Evolutionary conservation across 108 stramenopile species (phyloP).

Genomic region (Seminavis robusta): DNA sequence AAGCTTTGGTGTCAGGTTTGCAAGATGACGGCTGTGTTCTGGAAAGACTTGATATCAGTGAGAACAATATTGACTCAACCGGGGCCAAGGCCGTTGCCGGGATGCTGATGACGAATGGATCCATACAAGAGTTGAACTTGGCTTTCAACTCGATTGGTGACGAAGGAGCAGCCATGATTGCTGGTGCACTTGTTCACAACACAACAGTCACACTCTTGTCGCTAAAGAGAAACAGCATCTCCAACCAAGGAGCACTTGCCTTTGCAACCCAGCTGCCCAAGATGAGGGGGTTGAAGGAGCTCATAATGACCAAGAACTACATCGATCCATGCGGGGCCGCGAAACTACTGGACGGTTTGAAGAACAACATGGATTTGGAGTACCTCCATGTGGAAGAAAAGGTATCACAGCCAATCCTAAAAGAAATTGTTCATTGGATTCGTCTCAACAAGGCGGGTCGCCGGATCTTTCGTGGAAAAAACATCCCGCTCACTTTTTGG

Average conservation of each 20-base stretch:
- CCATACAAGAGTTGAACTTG: conserved; percentile 12
- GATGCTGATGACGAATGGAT: conserved; percentile 10
- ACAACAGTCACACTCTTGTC: not conserved
- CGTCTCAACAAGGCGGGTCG: conserved; percentile 23
- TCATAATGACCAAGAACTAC: conserved; percentile 11
- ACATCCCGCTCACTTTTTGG: conserved; percentile 12
- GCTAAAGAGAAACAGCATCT: conserved; percentile 7
- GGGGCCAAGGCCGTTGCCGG: conserved; percentile 6
- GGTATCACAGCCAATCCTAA: not conserved
- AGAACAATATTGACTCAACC: conserved; percentile 11
- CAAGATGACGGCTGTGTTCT: not conserved
- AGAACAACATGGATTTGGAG: conserved; percentile 19
- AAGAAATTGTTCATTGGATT: conserved; percentile 20
- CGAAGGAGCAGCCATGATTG: conserved; percentile 1
- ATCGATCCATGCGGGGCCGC: conserved; percentile 2
- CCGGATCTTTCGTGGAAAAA: conserved; percentile 11
- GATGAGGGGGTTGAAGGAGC: conserved; percentile 13
- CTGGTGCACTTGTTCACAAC: conserved; percentile 6
- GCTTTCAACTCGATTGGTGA: conserved; percentile 15
- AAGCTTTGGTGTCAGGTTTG: conserved; percentile 1
- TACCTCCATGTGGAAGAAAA: conserved; percentile 9
- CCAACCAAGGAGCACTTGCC: conserved; percentile 2
- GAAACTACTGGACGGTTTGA: conserved; percentile 7
- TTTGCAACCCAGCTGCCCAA: conserved; percentile 7
- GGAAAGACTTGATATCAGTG: conserved; percentile 4